These are phyloP conservation scores for Bombardia bombarda DNA, from an alignment of 495 filamentous ascomycete genomes.

Conservation along the genomic window DNA sequence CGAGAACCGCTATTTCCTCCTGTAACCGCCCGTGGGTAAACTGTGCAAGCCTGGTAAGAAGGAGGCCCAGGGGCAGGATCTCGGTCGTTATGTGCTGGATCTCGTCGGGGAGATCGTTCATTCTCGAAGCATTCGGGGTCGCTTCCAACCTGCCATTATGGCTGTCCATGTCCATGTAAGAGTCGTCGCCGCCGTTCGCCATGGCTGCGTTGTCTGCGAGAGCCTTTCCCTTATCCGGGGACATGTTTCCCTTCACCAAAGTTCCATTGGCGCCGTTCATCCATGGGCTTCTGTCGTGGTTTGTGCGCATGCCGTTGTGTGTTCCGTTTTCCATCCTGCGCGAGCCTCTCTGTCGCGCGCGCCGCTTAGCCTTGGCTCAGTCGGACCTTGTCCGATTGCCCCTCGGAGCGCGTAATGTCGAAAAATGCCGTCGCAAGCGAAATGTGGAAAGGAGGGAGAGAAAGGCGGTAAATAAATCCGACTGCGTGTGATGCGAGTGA, in stretches of 20 bases:
- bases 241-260: conserved; percentile 8
- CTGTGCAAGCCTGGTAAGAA: conserved; percentile 72
- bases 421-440: background rate
- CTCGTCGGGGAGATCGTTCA: conserved; percentile 58
- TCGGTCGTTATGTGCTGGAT: conserved; percentile 71
- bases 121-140: conserved; percentile 15
- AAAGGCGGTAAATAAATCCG: background rate
- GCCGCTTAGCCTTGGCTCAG: conserved; percentile 1
- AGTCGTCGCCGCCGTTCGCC: conserved; percentile 18
- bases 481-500: no score
- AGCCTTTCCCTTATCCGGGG: conserved; percentile 18
- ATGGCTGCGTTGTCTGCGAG: conserved; percentile 8
- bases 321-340: conserved; percentile 46
- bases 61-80: conserved; percentile 58
- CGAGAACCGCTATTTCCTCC: conserved; percentile 60
- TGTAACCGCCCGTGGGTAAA: conserved; percentile 70
- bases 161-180: conserved; percentile 16
- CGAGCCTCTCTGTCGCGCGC: conserved; percentile 18
- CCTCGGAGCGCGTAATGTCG: background rate
- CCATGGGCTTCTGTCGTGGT: conserved; percentile 39
- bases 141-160: conserved; percentile 5
- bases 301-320: conserved; percentile 36
- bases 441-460: no score
- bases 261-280: conserved; percentile 34
- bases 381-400: background rate